phyloP scores from a whole-genome alignment of 2,329 filamentous ascomycete genomes.

The Triangularia setosa region DNA sequence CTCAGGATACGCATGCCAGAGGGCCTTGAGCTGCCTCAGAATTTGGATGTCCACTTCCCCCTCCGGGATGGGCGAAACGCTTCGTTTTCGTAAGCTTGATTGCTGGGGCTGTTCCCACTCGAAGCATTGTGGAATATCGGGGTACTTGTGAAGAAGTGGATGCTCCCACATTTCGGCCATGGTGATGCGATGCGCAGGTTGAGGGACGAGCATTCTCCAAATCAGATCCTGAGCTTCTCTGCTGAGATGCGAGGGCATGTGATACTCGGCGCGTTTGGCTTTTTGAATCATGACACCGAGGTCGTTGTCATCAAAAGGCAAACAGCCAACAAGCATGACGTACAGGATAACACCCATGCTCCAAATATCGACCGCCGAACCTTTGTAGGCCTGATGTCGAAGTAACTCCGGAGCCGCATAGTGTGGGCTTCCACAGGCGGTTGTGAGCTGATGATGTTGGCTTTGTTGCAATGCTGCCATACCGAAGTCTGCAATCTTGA shows the following conservation, averaged over 20 bases:
- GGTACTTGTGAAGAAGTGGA: constrained; percentile 79
- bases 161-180: constrained; percentile 83
- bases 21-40: constrained; percentile 76
- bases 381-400: constrained; percentile 70
- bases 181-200: constrained; percentile 74
- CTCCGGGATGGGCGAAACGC: constrained; percentile 53
- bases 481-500: constrained; percentile 96
- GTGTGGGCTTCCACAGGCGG: constrained; percentile 92
- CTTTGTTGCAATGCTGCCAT: constrained; percentile 92
- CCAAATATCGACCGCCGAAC: constrained; percentile 89
- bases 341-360: constrained; percentile 88
- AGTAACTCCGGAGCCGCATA: constrained; percentile 94
- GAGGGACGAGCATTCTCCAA: constrained; percentile 69
- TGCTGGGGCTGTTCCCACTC: constrained; percentile 50
- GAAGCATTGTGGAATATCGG: constrained; percentile 66
- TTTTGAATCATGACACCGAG: constrained; percentile 58
- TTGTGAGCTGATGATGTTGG: constrained; percentile 71
- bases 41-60: constrained; percentile 77
- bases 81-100: constrained; percentile 57
- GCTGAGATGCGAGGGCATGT: constrained; percentile 60
- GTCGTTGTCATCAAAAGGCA: constrained; percentile 75
- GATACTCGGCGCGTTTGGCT: constrained; percentile 57
- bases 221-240: constrained; percentile 74
- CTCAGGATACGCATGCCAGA: constrained; percentile 85
- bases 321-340: constrained; percentile 75